A percentile compares a stretch with the other conserved stretches of the same genome.
These are phyloP conservation scores for Alternaria postmessia DNA, from an alignment of 2,329 filamentous ascomycete genomes.

Conservation along the genomic window DNA sequence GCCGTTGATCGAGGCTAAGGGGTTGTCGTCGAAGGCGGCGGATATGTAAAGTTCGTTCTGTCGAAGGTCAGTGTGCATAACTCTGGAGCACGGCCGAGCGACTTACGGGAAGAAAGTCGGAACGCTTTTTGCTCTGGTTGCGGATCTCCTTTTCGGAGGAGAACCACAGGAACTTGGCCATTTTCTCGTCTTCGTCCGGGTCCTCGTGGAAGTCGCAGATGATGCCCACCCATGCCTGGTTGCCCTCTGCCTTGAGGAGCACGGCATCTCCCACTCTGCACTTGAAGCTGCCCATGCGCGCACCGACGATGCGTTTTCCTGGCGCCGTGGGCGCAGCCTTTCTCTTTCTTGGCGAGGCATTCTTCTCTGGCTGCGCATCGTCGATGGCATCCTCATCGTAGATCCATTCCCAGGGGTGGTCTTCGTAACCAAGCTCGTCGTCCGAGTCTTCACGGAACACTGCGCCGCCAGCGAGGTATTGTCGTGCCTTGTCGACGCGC, in stretches of 20 bases:
- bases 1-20: constrained; percentile 87
- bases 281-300: constrained; percentile 80
- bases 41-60: constrained; percentile 94
- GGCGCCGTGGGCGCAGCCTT: constrained; percentile 31
- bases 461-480: constrained; percentile 66
- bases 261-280: constrained; percentile 85
- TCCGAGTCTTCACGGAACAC: constrained; percentile 82
- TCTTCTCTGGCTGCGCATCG: constrained; percentile 25
- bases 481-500: constrained; percentile 57
- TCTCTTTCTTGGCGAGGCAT: constrained; percentile 45
- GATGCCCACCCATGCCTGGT: constrained; percentile 91
- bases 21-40: constrained; percentile 84
- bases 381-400: constrained; percentile 57
- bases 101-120: constrained; percentile 75
- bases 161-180: constrained; percentile 95
- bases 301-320: constrained; percentile 73
- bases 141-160: constrained; percentile 88
- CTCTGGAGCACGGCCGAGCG: neutral
- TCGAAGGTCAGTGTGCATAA: constrained; percentile 22
- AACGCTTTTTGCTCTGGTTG: constrained; percentile 81
- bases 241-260: constrained; percentile 86
- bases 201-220: constrained; percentile 83
- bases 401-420: constrained; percentile 62
- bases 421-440: constrained; percentile 73
- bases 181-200: constrained; percentile 66